These are phyloP conservation scores for Apodospora peruviana DNA, from an alignment of 495 filamentous ascomycete genomes.

Conservation along the genomic window DNA sequence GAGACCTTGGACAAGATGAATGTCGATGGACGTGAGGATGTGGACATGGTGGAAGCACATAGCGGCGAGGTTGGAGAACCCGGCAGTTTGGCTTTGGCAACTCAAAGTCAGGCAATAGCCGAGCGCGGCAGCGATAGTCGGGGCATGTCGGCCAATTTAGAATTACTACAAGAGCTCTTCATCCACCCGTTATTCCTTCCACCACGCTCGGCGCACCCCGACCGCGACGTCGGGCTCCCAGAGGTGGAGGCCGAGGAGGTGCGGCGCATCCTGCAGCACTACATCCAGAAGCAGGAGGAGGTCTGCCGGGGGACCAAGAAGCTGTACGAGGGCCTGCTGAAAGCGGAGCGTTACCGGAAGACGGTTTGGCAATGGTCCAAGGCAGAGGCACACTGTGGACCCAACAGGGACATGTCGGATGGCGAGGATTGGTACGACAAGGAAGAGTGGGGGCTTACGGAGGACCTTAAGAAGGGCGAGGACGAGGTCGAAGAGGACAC, in stretches of 20 bases:
- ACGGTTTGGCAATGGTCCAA: constrained; percentile 78
- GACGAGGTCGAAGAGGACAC: constrained; percentile 86
- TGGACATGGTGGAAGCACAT: no score
- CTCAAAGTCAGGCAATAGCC: no score
- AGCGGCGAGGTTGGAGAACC: no score
- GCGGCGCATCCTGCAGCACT: constrained; percentile 72
- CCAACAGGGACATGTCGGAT: constrained; percentile 66
- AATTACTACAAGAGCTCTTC: constrained; percentile 41
- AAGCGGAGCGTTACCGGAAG: constrained; percentile 71
- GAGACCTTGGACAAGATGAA: no score
- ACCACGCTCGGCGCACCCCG: constrained; percentile 61
- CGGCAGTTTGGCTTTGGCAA: no score
- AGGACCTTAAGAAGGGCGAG: constrained; percentile 83
- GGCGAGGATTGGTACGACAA: constrained; percentile 95
- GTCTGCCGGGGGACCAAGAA: constrained; percentile 74
- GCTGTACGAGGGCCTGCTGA: constrained; percentile 69
- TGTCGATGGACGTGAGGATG: no score
- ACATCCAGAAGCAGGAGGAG: constrained; percentile 95
- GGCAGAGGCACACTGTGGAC: constrained; percentile 81
- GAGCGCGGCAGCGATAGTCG: no score
- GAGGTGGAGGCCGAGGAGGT: constrained; percentile 82
- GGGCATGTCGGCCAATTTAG: neutral
- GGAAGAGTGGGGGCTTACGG: constrained; percentile 79
- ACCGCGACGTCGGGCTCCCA: constrained; percentile 75
- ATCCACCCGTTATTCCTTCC: constrained; percentile 86